Evolutionary conservation across 805 yeast species (phyloP), one percentile per base, ranked within the genome.

Genomic region (Yarrowia porcina): DNA sequence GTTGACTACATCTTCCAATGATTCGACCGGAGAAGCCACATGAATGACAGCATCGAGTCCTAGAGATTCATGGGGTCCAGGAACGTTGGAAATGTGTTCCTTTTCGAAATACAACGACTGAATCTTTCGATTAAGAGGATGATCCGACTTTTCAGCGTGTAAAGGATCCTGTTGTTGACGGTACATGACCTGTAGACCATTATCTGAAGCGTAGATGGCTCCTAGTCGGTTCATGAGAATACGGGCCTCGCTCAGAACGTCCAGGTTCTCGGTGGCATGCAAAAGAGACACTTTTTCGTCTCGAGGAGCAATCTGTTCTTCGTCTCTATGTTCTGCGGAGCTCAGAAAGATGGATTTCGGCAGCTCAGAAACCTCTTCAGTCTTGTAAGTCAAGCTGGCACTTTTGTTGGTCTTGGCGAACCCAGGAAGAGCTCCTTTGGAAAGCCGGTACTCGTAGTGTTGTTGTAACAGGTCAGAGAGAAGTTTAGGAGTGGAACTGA

Each of bases 211-310:
- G 30, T 39, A 56, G 21, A 56, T 56, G 36, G 61, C 61, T 39
- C 61, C 61, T n/a, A 56, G 61, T 30, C 61, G 44, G 61, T 56
- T 56, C 30, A 39, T 39, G 49, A 56, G 47, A 39, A 56, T 56
- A 18, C 39, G 38, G 21, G 49, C 47, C 10, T 56, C 61, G 21
- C 30, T 15, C 49, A 56, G 8, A 18, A 30, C 49, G 18, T 56
- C 49, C 47, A 56, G 3, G 15, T 56, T 17, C 20, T 39, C 49
- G 30, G 27, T 30, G 28, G 61, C 35, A 30, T 56, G 49, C 30
- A 56, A 20, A 15, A 56, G 5, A 3, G 47, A 15, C 4, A 56
- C 61, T 2, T 28, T 20, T 15, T 56, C 61, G 17, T 15, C 15
- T 28, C 61, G 20, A 8, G 61, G 61, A 15, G 39, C 61, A 20